Conservation (phyloP, 148 eudicot genomes). For the Limonium bicolor region DNA sequence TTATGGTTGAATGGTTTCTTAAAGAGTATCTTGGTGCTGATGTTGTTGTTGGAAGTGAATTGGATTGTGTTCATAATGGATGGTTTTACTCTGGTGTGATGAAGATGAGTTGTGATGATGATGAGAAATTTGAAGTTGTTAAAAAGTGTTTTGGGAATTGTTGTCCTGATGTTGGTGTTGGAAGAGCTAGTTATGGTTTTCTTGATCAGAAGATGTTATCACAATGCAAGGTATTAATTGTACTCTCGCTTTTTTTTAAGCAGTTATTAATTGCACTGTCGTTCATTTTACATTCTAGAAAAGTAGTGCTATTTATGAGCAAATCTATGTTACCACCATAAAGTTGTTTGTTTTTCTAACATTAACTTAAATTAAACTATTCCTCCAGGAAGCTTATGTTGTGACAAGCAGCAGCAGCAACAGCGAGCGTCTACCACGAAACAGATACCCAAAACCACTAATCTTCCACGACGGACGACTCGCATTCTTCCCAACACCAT, state of each 20-base stretch:
- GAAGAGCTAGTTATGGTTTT: too few relatives aligned
- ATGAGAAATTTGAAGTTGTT: conserved; percentile 44
- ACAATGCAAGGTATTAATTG: too few relatives aligned
- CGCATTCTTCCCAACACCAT: conserved; percentile 77
- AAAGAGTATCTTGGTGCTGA: conserved; percentile 17
- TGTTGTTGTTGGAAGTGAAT: conserved; percentile 14
- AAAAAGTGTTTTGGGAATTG: conserved; percentile 42
- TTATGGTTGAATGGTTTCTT: conserved; percentile 28
- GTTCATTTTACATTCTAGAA: too few relatives aligned
- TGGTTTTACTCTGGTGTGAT: conserved; percentile 36
- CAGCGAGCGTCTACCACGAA: conserved; percentile 30
- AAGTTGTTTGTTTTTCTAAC: too few relatives aligned
- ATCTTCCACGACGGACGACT: conserved; percentile 89
- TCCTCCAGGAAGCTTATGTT: conserved; percentile 58
- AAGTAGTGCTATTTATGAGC: too few relatives aligned
- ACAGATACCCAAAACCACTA: conserved; percentile 72
- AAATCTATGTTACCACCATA: too few relatives aligned
- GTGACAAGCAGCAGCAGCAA: conserved; percentile 20
- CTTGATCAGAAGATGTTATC: too few relatives aligned
- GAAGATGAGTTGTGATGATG: conserved; percentile 20
- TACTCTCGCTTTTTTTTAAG: too few relatives aligned
- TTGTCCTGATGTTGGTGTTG: conserved; percentile 60
- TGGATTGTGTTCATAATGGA: neutral
- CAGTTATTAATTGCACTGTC: too few relatives aligned
- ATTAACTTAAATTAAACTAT: too few relatives aligned